These are phyloP conservation scores for Lentinus polychrous DNA, from an alignment of 1,284 basidiomycete species.

Conservation along the genomic window DNA sequence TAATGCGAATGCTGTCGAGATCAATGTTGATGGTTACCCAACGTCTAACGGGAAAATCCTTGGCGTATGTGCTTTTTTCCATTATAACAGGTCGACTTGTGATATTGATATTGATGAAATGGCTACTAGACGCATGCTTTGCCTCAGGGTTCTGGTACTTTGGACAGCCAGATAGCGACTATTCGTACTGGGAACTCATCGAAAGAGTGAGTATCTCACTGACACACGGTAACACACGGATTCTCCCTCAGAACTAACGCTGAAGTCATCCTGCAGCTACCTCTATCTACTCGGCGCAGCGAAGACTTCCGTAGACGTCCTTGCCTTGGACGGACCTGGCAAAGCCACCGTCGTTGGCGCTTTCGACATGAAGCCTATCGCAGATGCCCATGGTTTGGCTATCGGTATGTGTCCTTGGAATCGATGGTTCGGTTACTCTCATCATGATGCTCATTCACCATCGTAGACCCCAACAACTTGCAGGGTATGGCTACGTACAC, in stretches of 20 bases:
- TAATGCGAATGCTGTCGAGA: conserved; percentile 37
- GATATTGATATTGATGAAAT: neutral
- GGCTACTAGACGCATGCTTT: conserved; percentile 19
- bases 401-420: conserved; percentile 16
- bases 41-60: conserved; percentile 31
- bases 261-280: conserved; percentile 13
- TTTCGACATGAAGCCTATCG: conserved; percentile 13
- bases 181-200: conserved; percentile 12
- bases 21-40: conserved; percentile 37
- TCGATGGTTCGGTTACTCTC: conserved; percentile 26
- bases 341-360: conserved; percentile 17
- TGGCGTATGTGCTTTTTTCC: conserved; percentile 23
- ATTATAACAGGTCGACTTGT: conserved; percentile 10
- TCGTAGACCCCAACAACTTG: neutral
- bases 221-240: conserved; percentile 2
- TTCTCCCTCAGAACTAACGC: neutral
- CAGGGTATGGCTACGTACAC: conserved; percentile 2
- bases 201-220: conserved; percentile 21
- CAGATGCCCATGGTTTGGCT: conserved; percentile 8
- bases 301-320: conserved; percentile 19
- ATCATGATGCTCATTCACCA: conserved; percentile 19
- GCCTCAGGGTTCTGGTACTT: conserved; percentile 17
- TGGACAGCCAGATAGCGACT: conserved; percentile 24
- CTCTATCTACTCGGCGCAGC: conserved; percentile 23
- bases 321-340: conserved; percentile 19